A percentile compares a stretch with the other conserved stretches of the same genome.
phyloP scores from a whole-genome alignment of 148 eudicot genomes.

The Talinum fruticosum region DNA sequence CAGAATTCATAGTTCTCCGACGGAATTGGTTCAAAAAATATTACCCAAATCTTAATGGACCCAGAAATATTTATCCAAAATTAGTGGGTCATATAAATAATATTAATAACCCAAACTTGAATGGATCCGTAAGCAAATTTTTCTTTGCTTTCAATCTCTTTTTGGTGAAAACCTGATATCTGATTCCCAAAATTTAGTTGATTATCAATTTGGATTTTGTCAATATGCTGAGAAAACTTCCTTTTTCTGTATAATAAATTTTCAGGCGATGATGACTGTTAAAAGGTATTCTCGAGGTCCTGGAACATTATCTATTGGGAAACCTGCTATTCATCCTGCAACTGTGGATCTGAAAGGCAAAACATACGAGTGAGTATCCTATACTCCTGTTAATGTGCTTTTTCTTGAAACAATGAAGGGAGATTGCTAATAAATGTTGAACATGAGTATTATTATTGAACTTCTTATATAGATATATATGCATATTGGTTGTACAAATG shows the following conservation, averaged over 20 bases:
- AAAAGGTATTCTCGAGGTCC: slow-evolving; percentile 81
- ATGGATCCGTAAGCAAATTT: too few species aligned
- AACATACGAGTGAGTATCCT: slow-evolving; percentile 73
- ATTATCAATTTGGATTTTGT: neutral
- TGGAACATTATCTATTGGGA: slow-evolving; percentile 68
- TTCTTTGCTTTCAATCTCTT: neutral
- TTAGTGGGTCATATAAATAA: too few species aligned
- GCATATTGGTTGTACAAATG: neutral
- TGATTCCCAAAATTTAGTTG: neutral
- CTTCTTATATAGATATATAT: neutral
- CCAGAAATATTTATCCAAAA: too few species aligned
- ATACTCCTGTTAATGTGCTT: neutral
- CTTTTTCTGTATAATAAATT: slow-evolving; percentile 14
- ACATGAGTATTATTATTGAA: neutral
- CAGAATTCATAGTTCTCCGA: too few species aligned
- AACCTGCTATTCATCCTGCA: slow-evolving; percentile 89
- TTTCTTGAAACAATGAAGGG: neutral
- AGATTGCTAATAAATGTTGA: neutral
- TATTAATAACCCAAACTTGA: too few species aligned
- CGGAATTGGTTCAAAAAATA: too few species aligned
- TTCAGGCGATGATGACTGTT: slow-evolving; percentile 95
- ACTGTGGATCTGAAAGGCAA: slow-evolving; percentile 88
- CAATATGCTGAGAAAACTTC: neutral
- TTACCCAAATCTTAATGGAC: too few species aligned
- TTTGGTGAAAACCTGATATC: neutral